Evolutionary conservation across 768 basidiomycete genomes (phyloP).

Genomic region (Xanthoconium stramineum): DNA sequence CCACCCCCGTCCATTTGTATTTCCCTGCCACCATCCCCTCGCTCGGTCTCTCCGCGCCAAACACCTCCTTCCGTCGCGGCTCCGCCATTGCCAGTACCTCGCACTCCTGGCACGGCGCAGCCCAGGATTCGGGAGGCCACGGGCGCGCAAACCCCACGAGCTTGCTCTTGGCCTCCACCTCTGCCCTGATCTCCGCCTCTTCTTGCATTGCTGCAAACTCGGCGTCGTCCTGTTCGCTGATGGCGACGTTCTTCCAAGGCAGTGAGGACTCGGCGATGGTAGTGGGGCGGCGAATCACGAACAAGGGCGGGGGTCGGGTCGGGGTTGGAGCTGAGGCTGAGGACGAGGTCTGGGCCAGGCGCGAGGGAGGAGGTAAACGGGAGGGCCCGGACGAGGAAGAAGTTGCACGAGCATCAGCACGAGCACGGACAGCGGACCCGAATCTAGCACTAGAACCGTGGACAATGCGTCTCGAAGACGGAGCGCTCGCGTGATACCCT

Average conservation of each 20-base stretch:
- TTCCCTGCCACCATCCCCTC: neutral
- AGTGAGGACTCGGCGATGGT: neutral
- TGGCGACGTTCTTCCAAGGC: slow-evolving; percentile 29
- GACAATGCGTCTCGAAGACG: neutral
- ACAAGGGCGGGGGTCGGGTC: too few relatives aligned
- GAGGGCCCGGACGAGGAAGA: too few relatives aligned
- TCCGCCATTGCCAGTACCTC: neutral
- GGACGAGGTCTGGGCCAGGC: neutral
- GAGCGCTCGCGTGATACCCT: neutral
- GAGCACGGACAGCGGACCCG: too few relatives aligned
- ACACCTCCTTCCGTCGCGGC: neutral
- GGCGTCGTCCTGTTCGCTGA: slow-evolving; percentile 27
- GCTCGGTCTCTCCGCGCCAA: neutral
- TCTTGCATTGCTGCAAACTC: slow-evolving; percentile 11
- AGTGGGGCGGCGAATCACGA: too few relatives aligned
- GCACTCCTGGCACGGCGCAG: slow-evolving; percentile 4
- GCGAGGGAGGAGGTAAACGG: too few relatives aligned
- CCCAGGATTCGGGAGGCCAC: slow-evolving; percentile 24
- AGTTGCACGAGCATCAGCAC: too few relatives aligned
- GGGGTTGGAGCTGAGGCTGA: too few relatives aligned
- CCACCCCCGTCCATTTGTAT: neutral
- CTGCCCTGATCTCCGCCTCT: neutral
- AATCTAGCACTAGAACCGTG: too few relatives aligned
- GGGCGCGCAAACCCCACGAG: slow-evolving; percentile 9
- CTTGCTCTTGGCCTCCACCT: neutral